A percentile compares a stretch with the other conserved stretches of the same genome.
Evolutionary conservation across 2,329 filamentous ascomycete genomes (phyloP).

Genomic region (Teratosphaeria pseudoeucalypti): DNA sequence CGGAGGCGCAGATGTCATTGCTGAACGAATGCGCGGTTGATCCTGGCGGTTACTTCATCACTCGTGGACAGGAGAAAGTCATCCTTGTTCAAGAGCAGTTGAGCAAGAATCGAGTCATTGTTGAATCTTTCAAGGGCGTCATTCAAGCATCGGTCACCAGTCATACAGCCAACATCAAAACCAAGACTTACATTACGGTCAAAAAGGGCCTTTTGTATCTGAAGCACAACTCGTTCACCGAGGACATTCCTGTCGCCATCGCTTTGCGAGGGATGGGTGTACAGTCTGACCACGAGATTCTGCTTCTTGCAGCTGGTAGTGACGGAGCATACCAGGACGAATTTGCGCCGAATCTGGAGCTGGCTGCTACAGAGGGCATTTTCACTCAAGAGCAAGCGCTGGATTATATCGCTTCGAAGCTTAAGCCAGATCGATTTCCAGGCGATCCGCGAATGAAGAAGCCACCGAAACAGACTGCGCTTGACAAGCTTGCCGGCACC

Average conservation of each 20-base stretch:
- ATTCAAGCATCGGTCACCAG: slow-evolving; percentile 94
- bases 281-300: slow-evolving; percentile 87
- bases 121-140: slow-evolving; percentile 89
- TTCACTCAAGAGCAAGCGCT: slow-evolving; percentile 92
- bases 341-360: slow-evolving; percentile 91
- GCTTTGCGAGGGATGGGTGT: slow-evolving; percentile 88
- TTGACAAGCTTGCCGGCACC: slow-evolving; percentile 85
- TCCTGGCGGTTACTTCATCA: slow-evolving; percentile 95
- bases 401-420: slow-evolving; percentile 77
- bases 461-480: slow-evolving; percentile 79
- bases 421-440: slow-evolving; percentile 67
- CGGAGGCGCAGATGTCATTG: slow-evolving; percentile 76
- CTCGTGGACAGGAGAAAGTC: slow-evolving; percentile 95
- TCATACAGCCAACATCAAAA: slow-evolving; percentile 95
- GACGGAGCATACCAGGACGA: slow-evolving; percentile 88
- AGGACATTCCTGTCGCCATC: slow-evolving; percentile 91
- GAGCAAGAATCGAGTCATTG: slow-evolving; percentile 98
- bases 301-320: slow-evolving; percentile 78
- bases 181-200: slow-evolving; percentile 88
- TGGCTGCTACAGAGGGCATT: slow-evolving; percentile 71
- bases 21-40: slow-evolving; percentile 95
- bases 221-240: slow-evolving; percentile 84
- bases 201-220: slow-evolving; percentile 89
- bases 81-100: slow-evolving; percentile 97
- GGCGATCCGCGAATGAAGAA: slow-evolving; percentile 37